Evolutionary conservation across 1,139 yeast genomes (phyloP).

Genomic region (Blastobotrys raffinosifermentans): DNA sequence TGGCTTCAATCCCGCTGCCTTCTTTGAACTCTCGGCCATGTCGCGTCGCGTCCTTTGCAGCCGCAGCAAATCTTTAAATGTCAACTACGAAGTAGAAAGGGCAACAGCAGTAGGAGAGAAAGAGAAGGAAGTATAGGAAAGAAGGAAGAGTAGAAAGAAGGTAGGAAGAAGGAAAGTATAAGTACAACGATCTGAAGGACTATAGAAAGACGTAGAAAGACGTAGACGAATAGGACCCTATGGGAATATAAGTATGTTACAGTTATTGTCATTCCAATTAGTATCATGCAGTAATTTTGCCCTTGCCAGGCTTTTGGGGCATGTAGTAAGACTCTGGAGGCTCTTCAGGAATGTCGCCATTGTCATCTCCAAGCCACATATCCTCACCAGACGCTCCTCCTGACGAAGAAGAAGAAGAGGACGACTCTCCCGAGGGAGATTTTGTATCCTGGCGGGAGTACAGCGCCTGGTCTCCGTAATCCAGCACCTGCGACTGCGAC

Average conservation of each 20-base stretch:
- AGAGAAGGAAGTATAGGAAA: too few species aligned
- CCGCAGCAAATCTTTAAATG: background rate
- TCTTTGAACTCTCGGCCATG: conserved; percentile 11
- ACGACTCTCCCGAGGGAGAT: conserved; percentile 20
- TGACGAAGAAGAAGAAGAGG: conserved; percentile 24
- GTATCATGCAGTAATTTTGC: too few species aligned
- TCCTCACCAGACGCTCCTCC: conserved; percentile 24
- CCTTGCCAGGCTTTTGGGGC: conserved; percentile 2
- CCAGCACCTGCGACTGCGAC: conserved; percentile 5
- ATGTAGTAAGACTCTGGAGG: background rate
- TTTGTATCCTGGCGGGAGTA: conserved; percentile 8
- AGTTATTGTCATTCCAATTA: too few species aligned
- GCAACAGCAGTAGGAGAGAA: too few species aligned
- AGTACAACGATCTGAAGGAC: too few species aligned
- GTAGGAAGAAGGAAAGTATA: too few species aligned
- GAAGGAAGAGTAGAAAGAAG: too few species aligned
- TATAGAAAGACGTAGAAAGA: too few species aligned
- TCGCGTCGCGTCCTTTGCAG: background rate
- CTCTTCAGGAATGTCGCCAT: conserved; percentile 4
- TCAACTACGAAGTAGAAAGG: too few species aligned
- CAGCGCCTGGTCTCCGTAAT: conserved; percentile 5
- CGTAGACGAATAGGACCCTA: too few species aligned
- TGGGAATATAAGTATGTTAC: too few species aligned
- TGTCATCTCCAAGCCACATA: conserved; percentile 24
- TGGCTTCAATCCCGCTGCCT: conserved; percentile 7